Conservation (phyloP, 1,139 yeast species). For the Scheffersomyces titani region DNA sequence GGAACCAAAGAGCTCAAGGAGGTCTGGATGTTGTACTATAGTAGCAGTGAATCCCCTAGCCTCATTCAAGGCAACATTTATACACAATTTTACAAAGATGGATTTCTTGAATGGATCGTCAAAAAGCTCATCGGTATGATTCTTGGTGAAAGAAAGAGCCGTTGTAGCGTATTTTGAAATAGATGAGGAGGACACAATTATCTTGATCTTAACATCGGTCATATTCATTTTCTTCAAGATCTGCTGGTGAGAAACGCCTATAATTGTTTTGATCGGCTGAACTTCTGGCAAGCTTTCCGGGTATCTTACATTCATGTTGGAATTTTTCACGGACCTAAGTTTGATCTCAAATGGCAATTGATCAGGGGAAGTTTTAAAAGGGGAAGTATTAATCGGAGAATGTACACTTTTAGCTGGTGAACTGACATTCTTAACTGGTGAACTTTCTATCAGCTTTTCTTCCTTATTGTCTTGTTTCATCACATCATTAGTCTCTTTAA, state of each 20-base stretch:
- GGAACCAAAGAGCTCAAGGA: slow-evolving; percentile 31
- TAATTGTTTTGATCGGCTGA: slow-evolving; percentile 39
- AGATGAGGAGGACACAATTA: slow-evolving; percentile 33
- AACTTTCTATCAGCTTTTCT: not conserved
- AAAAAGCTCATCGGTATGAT: slow-evolving; percentile 30
- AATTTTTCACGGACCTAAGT: slow-evolving; percentile 31
- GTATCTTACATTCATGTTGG: slow-evolving; percentile 29
- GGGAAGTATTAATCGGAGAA: not conserved
- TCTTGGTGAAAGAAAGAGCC: slow-evolving; percentile 28
- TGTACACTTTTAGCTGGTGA: not conserved
- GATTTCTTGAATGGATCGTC: slow-evolving; percentile 22
- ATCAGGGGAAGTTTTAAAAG: not conserved
- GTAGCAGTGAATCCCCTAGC: slow-evolving; percentile 39
- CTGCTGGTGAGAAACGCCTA: slow-evolving; percentile 42
- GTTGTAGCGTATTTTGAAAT: slow-evolving; percentile 34
- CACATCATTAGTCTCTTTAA: not conserved
- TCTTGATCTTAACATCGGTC: slow-evolving; percentile 43
- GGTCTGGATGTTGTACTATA: slow-evolving; percentile 25
- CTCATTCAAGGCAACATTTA: slow-evolving; percentile 41
- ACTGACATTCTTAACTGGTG: not conserved
- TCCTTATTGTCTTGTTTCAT: not conserved
- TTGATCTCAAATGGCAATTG: slow-evolving; percentile 31
- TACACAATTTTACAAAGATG: slow-evolving; percentile 34
- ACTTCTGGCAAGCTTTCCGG: slow-evolving; percentile 36
- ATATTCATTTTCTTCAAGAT: slow-evolving; percentile 29